Base-by-base conservation (phyloP, 352 stramenopile species). In the Globisporangium nodosum region DNA sequence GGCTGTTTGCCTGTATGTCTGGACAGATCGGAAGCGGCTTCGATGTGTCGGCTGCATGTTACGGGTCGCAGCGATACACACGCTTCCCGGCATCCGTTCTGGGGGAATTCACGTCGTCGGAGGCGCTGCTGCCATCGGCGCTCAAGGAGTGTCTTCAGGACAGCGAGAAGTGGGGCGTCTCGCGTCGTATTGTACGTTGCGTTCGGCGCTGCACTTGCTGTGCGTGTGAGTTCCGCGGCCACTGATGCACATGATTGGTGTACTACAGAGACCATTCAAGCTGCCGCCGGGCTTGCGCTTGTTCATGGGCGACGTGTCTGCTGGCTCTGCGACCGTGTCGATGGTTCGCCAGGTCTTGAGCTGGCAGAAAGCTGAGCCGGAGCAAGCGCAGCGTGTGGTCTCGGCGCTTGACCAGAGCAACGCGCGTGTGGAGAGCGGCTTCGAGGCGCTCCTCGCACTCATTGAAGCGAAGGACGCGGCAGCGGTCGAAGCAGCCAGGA, bases 281-380 rank as follows among this genome's bases (percentile, higher is more conserved):
- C 48, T 94, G 15, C 92, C 94, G 43, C 52, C 66, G 24, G 74
- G 73, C 33, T 80, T 97, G 24, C 73, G 96, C 56, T 68, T 98
- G 57, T 66, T 98, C 45, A 97, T 99, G 83, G 96, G 95, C 33
- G 96, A 99, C 70, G 90, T 99, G 13, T 96, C 87, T 18, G 96
- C 93, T 16, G 96, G 96, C 45, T 98, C 91, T 3, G 90, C 80
- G 2, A 92, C 85, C 4, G 85, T 94, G 30, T 94, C 85, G 2
- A 91, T 94, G 85, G 85, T 90, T 46, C 76, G 71, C 6, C 67
- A 91, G 61, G 68, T 79, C 8, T 20, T 75, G 13, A 37, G 50
- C 1, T 74, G 68, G 79, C 68, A 80, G 66, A 56, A 70, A 45
- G 43, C 69, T 7, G 61, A 79, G 12, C 68, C 69, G 3, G 58